Percentiles rank a stretch among this genome's conserved stretches.
phyloP scores from a whole-genome alignment of 2,329 filamentous ascomycete species.

The Hypoxylon sp. region DNA sequence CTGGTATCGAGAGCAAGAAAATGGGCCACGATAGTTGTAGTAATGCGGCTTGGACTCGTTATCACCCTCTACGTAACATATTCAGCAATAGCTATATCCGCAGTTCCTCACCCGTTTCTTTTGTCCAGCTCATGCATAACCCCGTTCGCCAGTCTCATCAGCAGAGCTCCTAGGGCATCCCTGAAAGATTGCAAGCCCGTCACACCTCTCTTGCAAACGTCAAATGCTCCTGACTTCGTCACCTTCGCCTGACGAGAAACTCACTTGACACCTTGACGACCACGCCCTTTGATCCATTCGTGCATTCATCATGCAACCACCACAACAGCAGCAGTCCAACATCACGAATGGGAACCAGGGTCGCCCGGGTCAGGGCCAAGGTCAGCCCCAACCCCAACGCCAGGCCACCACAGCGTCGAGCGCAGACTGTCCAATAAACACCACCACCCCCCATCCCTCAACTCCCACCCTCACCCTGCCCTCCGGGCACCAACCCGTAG shows the following conservation, averaged over 20 bases:
- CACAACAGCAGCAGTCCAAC: not conserved
- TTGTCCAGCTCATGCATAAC: not conserved
- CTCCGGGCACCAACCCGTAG: not conserved
- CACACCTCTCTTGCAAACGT: not conserved
- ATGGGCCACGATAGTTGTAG: not conserved
- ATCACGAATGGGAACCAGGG: too few relatives aligned
- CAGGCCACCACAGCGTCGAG: too few relatives aligned
- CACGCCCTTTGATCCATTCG: not conserved
- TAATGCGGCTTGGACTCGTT: not conserved
- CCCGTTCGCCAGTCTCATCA: not conserved
- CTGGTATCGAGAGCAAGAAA: not conserved
- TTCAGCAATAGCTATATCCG: not conserved
- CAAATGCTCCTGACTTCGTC: not conserved
- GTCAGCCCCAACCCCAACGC: too few relatives aligned
- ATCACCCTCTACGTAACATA: not conserved
- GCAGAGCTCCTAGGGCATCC: not conserved
- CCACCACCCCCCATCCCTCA: not conserved
- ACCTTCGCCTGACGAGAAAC: not conserved
- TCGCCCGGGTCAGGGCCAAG: too few relatives aligned
- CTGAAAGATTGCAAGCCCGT: not conserved
- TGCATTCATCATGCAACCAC: not conserved
- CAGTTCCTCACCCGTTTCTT: not conserved
- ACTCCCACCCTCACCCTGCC: not conserved
- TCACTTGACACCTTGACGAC: not conserved
- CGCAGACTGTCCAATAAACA: too few relatives aligned